Conservation (phyloP, 176 grass and related monocot species). For the bread wheat (Triticum aestivum) region DNA sequence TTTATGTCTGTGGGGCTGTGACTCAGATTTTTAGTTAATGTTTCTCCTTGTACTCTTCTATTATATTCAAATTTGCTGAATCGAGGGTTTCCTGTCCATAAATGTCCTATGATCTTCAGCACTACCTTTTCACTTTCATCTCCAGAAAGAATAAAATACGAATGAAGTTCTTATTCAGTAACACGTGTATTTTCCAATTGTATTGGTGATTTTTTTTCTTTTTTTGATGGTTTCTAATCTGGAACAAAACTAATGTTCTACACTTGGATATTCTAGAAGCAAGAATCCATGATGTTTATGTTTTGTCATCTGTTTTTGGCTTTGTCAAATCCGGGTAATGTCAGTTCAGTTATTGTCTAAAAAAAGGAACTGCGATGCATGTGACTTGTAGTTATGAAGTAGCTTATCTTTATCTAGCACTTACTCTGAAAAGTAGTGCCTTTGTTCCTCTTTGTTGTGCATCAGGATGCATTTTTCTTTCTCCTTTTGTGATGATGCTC, state of each 20-base stretch:
- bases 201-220: background rate
- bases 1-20: background rate
- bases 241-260: background rate
- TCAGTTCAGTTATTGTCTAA: background rate
- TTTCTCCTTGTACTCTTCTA: background rate
- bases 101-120: background rate
- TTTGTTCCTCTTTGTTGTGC: background rate
- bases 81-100: background rate
- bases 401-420: background rate
- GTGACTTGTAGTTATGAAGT: constrained; percentile 2
- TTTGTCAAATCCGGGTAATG: background rate
- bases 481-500: background rate
- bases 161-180: background rate
- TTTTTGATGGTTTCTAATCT: background rate
- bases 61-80: background rate
- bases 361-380: background rate
- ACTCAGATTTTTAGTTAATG: background rate
- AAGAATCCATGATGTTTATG: background rate
- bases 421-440: background rate
- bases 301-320: background rate
- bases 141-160: background rate
- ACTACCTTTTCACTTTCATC: background rate
- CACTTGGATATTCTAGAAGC: background rate
- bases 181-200: background rate
- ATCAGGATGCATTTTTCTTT: background rate